These are phyloP conservation scores for Coleophoma crateriformis DNA, from an alignment of 2,329 filamentous ascomycete species.

Conservation along the genomic window DNA sequence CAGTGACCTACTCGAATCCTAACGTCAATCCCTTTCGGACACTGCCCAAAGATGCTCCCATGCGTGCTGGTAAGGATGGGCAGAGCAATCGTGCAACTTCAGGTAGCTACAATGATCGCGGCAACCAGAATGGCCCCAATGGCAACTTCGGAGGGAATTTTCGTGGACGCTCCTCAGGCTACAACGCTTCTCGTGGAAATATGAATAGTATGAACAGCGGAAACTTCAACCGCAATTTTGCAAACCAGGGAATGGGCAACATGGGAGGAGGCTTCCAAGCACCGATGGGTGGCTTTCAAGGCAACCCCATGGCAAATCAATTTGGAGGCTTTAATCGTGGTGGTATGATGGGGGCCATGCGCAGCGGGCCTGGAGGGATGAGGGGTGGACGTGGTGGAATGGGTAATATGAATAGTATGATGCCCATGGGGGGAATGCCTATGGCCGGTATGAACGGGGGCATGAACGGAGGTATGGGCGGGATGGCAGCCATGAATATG, in stretches of 20 bases:
- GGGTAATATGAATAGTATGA: constrained; percentile 33
- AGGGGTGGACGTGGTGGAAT: constrained; percentile 51
- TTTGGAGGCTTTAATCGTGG: constrained; percentile 47
- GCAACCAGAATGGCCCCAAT: constrained; percentile 24
- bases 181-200: constrained; percentile 32
- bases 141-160: constrained; percentile 32
- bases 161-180: constrained; percentile 43
- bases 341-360: constrained; percentile 44
- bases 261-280: constrained; percentile 38
- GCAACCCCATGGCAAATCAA: constrained; percentile 34
- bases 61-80: constrained; percentile 59
- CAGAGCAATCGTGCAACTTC: constrained; percentile 46
- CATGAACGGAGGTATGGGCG: constrained; percentile 35
- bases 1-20: constrained; percentile 69
- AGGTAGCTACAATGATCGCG: constrained; percentile 40
- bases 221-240: constrained; percentile 45
- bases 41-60: constrained; percentile 79
- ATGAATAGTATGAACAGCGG: constrained; percentile 44
- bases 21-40: constrained; percentile 85
- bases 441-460: constrained; percentile 49
- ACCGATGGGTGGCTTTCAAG: constrained; percentile 41
- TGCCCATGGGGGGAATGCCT: constrained; percentile 38
- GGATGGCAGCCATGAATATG: constrained; percentile 32
- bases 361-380: constrained; percentile 49
- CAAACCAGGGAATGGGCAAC: constrained; percentile 35